Evolutionary conservation across 2,329 filamentous ascomycete species (phyloP).

Genomic region (Colletotrichum sublineola): DNA sequence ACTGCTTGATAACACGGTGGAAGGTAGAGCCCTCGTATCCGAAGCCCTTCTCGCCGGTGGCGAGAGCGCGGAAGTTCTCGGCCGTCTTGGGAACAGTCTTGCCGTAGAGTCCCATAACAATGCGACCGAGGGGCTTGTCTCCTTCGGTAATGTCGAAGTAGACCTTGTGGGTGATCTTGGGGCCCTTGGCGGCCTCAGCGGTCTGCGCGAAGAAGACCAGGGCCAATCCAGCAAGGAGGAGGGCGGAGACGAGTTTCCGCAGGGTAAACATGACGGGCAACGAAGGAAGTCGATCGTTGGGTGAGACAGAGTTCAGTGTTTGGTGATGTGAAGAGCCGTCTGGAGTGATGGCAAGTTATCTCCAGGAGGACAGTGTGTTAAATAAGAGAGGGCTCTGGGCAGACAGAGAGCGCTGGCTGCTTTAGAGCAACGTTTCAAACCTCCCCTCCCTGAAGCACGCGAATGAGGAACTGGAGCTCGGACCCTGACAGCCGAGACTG

Average conservation of each 20-base stretch:
- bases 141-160: conserved; percentile 88
- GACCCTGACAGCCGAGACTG: conserved; percentile 37
- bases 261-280: conserved; percentile 77
- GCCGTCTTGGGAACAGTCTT: conserved; percentile 85
- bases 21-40: conserved; percentile 86
- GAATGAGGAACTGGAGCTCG: conserved; percentile 38
- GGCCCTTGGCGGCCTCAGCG: conserved; percentile 83
- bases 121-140: conserved; percentile 78
- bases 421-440: conserved; percentile 40
- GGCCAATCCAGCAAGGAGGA: conserved; percentile 81
- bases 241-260: conserved; percentile 77
- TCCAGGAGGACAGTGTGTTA: conserved; percentile 21
- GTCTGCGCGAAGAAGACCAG: conserved; percentile 83
- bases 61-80: conserved; percentile 83
- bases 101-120: conserved; percentile 88
- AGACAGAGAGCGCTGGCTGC: not conserved
- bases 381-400: conserved; percentile 8
- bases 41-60: conserved; percentile 88
- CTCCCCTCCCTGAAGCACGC: conserved; percentile 40
- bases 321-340: conserved; percentile 23
- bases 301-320: conserved; percentile 10
- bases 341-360: conserved; percentile 19
- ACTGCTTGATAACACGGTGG: conserved; percentile 91
- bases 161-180: conserved; percentile 96
- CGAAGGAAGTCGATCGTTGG: conserved; percentile 33